phyloP scores from a whole-genome alignment of 1,284 basidiomycete species.

The Laetiporus sulphureus region DNA sequence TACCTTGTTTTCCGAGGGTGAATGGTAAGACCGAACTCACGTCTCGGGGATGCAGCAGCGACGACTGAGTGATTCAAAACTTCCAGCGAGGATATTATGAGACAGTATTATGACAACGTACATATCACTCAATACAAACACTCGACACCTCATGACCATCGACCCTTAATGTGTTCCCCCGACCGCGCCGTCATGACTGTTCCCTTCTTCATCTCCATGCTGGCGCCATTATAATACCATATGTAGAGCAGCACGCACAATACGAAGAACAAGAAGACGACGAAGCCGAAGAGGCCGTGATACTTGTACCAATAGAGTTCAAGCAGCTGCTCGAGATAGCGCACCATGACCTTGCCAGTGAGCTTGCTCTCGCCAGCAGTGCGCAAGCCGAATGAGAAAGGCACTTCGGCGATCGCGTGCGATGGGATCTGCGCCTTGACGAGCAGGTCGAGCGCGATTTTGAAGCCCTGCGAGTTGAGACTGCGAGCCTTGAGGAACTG shows the following conservation, averaged over 20 bases:
- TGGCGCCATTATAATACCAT: too few relatives aligned
- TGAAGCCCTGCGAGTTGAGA: slow-evolving; percentile 27
- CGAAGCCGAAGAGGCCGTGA: slow-evolving; percentile 20
- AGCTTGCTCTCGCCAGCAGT: slow-evolving; percentile 28
- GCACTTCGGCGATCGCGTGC: slow-evolving; percentile 26
- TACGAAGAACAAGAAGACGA: slow-evolving; percentile 1
- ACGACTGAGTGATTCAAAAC: too few relatives aligned
- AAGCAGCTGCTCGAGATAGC: slow-evolving; percentile 27
- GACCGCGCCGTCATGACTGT: too few relatives aligned
- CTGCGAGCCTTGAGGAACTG: slow-evolving; percentile 27
- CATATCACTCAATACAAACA: too few relatives aligned
- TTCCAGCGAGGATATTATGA: too few relatives aligned
- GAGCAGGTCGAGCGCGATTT: slow-evolving; percentile 29
- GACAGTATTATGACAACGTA: too few relatives aligned
- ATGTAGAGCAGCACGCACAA: slow-evolving; percentile 1
- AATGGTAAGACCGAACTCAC: too few relatives aligned
- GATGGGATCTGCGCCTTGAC: slow-evolving; percentile 25
- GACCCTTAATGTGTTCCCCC: too few relatives aligned
- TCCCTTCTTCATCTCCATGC: too few relatives aligned
- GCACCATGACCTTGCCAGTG: slow-evolving; percentile 26
- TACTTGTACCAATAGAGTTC: slow-evolving; percentile 28
- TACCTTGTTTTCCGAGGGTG: too few relatives aligned
- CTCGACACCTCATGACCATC: too few relatives aligned
- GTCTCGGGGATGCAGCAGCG: too few relatives aligned
- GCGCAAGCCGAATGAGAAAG: slow-evolving; percentile 28